Percentiles rank a stretch among this genome's conserved stretches.
Evolutionary conservation across 2,329 filamentous ascomycete species (phyloP).

Genomic region (Falciphora oryzae): DNA sequence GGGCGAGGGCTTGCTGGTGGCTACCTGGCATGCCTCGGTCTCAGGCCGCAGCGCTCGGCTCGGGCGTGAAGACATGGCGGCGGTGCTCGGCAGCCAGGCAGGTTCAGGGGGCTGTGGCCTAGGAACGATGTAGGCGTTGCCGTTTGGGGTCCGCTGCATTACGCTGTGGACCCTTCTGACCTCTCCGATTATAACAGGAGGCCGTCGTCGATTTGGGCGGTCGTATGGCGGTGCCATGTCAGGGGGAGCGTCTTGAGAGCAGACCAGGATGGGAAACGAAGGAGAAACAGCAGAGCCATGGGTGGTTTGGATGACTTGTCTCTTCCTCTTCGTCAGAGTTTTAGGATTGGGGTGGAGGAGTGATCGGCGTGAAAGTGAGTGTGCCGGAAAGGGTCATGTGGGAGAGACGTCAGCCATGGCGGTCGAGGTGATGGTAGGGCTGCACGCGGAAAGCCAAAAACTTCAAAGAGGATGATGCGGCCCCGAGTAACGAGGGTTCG

Average conservation of each 20-base stretch:
- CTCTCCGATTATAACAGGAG: not conserved
- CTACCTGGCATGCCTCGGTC: conserved; percentile 1
- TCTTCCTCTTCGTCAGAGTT: not conserved
- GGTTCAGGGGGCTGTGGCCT: not conserved
- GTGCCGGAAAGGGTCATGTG: not conserved
- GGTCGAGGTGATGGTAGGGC: not conserved
- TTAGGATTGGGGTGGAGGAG: too few species aligned
- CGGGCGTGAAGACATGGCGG: not conserved
- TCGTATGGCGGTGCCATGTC: not conserved
- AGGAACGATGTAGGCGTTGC: too few species aligned
- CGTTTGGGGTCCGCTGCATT: not conserved
- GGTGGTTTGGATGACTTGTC: not conserved
- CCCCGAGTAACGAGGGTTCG: too few species aligned
- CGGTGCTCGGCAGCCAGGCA: not conserved
- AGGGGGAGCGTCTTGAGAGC: not conserved
- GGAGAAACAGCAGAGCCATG: not conserved
- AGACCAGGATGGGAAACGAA: not conserved
- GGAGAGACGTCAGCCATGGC: too few species aligned
- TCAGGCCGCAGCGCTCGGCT: conserved; percentile 9
- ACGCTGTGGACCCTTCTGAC: not conserved
- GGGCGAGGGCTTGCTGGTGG: not conserved
- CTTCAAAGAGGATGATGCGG: not conserved
- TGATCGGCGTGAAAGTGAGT: not conserved
- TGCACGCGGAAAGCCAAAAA: not conserved
- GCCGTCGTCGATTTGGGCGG: not conserved